These are phyloP conservation scores for Penicillium salamii DNA, from an alignment of 495 filamentous ascomycete genomes.

Conservation along the genomic window DNA sequence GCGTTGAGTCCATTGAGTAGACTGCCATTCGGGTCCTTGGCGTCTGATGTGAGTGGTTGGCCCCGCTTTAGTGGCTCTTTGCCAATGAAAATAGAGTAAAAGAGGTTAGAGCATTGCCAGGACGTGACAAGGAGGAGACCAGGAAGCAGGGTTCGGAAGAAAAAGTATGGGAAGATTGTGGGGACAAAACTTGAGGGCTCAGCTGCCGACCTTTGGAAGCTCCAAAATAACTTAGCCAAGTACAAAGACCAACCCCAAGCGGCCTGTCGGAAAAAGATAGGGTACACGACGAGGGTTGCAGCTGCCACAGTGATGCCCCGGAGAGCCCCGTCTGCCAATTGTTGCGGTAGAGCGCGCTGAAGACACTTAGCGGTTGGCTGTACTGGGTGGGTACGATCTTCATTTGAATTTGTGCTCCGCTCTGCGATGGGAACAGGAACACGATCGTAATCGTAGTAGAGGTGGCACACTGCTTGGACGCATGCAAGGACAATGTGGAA, in stretches of 20 bases:
- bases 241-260: constrained; percentile 67
- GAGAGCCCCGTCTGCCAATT: constrained; percentile 33
- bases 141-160: constrained; percentile 59
- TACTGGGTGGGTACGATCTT: constrained; percentile 36
- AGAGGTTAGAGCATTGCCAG: constrained; percentile 71
- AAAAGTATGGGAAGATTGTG: constrained; percentile 55
- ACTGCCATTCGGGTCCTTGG: constrained; percentile 89
- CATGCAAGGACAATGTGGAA: constrained; percentile 66
- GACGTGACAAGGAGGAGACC: constrained; percentile 64
- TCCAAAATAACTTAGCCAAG: constrained; percentile 69
- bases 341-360: constrained; percentile 20
- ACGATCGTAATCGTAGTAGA: constrained; percentile 72
- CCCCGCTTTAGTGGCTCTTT: constrained; percentile 78
- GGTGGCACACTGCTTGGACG: constrained; percentile 65
- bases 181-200: constrained; percentile 50
- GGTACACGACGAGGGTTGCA: constrained; percentile 55
- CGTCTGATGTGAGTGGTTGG: constrained; percentile 77
- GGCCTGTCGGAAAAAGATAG: constrained; percentile 55
- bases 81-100: constrained; percentile 74
- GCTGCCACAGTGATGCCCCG: constrained; percentile 44
- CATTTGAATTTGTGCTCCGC: constrained; percentile 27
- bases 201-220: constrained; percentile 65
- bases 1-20: constrained; percentile 78
- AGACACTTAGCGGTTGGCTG: constrained; percentile 34
- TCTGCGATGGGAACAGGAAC: constrained; percentile 54